Evolutionary conservation across 345 rosid species (phyloP), one percentile per base, ranked within the genome.

Genomic region (Syzygium oleosum): DNA sequence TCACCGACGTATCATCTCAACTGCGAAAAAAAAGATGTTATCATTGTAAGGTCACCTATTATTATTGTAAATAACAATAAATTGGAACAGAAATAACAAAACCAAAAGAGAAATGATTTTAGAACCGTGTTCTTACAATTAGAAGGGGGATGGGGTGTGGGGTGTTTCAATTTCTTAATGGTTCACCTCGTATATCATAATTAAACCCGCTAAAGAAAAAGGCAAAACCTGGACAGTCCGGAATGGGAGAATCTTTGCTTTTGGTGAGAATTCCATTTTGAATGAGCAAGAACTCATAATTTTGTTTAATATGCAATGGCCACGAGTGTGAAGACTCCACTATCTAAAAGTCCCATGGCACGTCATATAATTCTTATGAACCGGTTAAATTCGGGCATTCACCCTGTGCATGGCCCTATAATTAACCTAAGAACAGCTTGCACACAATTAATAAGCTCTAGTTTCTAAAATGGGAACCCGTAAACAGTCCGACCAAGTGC

Each of bases 211-310:
- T 15, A 51, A 83, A 87, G 85, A 13, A 23, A 87, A 38, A 83
- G 65, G 85, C 87, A 56, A 61, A 85, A 63, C 34, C 27, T 63
- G 58, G 85, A 83, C 78, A 87, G 25, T 56, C 41, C 84, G 88
- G 68, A 68, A 87, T 83, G 88, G 85, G 86, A 29, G 43, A 73
- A 17, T 25, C 88, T 49, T 87, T 83, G 86, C 29, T 59, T 87
- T 87, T n/a, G 49, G 65, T 80, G 65, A 43, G 73, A 52, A n/a
- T 84, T 22, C 34, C 43, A 34, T 54, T 23, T 34, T 41, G 29
- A 9, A 23, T 38, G 51, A 55, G n/a, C 55, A 52, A n/a, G 49
- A 43, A 21, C 56, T 84, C 15, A 31, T 22, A 31, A 41, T 16
- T 34, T 84, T 23, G 21, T 41, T 10, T 84, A 6, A 46, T 49